A percentile compares a stretch with the other conserved stretches of the same genome.
These are phyloP conservation scores for Polymyxa betae DNA, from an alignment of 208 protist genomes.

Conservation along the genomic window DNA sequence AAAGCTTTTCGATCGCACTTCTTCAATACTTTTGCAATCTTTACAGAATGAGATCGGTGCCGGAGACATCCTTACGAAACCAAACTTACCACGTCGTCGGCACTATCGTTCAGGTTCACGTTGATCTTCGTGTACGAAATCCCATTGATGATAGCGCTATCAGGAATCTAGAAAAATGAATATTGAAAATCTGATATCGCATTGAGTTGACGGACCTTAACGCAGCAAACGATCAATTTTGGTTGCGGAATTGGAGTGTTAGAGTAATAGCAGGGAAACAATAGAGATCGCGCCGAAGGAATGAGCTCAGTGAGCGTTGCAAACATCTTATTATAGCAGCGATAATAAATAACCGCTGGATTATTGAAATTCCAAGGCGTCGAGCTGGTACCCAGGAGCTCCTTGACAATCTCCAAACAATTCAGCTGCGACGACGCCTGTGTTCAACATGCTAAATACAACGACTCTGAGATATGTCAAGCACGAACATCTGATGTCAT, in stretches of 20 bases:
- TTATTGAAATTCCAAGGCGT: conserved; percentile 37
- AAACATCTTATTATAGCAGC: not conserved
- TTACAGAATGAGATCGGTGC: not conserved
- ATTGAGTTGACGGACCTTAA: not conserved
- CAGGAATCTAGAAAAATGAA: conserved; percentile 1
- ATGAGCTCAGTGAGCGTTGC: not conserved
- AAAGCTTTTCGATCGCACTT: conserved; percentile 3
- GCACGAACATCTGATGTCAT: not conserved
- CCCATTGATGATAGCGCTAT: not conserved
- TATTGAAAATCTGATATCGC: not conserved
- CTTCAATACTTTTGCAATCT: conserved; percentile 27
- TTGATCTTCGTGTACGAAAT: conserved; percentile 41
- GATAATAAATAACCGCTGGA: not conserved
- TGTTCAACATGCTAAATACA: not conserved
- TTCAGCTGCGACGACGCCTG: conserved; percentile 19
- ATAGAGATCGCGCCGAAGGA: not conserved
- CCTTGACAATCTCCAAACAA: not conserved
- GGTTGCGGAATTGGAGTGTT: not conserved
- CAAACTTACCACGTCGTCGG: conserved; percentile 28
- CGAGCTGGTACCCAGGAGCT: not conserved
- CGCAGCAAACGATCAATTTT: not conserved
- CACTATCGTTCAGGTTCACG: not conserved
- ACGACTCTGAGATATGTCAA: not conserved
- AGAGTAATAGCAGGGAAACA: conserved; percentile 39
- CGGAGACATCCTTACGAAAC: not conserved